Evolutionary conservation across 352 stramenopile species (phyloP).

Genomic region (Globisporangium splendens): DNA sequence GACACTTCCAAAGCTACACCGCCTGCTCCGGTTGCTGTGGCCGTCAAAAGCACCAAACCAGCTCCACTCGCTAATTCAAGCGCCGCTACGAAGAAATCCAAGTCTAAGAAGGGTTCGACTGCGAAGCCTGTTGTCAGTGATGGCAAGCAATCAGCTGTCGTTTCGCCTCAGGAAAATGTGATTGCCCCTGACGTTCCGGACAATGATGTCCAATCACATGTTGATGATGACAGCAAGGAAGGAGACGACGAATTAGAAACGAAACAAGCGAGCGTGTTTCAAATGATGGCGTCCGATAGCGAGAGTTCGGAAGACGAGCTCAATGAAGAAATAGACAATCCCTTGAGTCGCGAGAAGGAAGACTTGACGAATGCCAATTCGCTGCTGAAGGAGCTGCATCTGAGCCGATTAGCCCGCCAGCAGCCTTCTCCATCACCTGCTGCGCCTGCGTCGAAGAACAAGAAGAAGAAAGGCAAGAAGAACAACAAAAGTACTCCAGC

Average conservation of each 20-base stretch:
- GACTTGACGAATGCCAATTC: constrained; percentile 30
- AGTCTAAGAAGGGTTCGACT: too few relatives aligned
- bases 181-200: neutral
- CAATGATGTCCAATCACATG: constrained; percentile 12
- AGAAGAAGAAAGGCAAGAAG: constrained; percentile 28
- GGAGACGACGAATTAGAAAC: neutral
- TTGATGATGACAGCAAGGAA: constrained; percentile 24
- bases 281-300: constrained; percentile 33
- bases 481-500: too few relatives aligned
- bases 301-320: constrained; percentile 10
- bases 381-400: constrained; percentile 60
- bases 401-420: constrained; percentile 53
- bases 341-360: neutral
- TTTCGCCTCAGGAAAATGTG: too few relatives aligned
- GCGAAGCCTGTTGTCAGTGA: too few relatives aligned
- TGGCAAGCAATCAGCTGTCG: too few relatives aligned
- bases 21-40: too few relatives aligned
- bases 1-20: too few relatives aligned
- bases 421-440: constrained; percentile 8
- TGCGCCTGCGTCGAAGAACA: constrained; percentile 33
- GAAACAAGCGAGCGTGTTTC: constrained; percentile 33
- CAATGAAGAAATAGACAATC: too few relatives aligned
- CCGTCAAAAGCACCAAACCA: too few relatives aligned
- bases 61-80: too few relatives aligned
- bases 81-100: too few relatives aligned